Percentiles rank a stretch among this genome's conserved stretches.
Evolutionary conservation across 768 basidiomycete genomes (phyloP).

Genomic region (Strobilomyces confusus): DNA sequence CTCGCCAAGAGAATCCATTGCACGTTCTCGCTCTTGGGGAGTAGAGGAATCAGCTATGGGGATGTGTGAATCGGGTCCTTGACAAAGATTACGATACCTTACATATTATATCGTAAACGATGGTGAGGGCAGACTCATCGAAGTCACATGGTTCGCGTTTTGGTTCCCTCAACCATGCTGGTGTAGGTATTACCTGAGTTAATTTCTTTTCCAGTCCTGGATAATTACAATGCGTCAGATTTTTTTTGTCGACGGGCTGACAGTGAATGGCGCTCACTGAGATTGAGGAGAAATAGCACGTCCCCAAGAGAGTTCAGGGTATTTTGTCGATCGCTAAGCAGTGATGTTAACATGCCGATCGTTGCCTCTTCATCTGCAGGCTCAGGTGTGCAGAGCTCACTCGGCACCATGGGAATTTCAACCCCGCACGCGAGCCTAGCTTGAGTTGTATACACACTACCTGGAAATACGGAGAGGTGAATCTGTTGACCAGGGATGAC

Average conservation of each 20-base stretch:
- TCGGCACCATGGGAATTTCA: not conserved
- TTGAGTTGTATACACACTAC: not conserved
- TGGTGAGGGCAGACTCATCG: not conserved
- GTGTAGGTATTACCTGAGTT: not conserved
- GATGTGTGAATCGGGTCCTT: not conserved
- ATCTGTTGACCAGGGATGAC: conserved; percentile 5
- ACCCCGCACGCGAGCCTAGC: not conserved
- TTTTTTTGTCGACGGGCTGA: not conserved
- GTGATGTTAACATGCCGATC: not conserved
- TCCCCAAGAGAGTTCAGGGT: not conserved
- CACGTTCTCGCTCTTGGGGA: not conserved
- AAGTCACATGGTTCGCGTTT: not conserved
- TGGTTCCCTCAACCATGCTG: not conserved
- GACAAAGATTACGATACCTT: not conserved
- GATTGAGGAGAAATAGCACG: not conserved
- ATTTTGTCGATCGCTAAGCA: not conserved
- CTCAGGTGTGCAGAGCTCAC: not conserved
- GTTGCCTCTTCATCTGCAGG: not conserved
- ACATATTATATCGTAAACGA: not conserved
- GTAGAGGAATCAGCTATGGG: not conserved
- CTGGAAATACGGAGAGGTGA: not conserved
- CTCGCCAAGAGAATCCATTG: not conserved
- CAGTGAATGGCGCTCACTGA: not conserved
- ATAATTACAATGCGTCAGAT: not conserved
- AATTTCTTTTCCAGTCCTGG: not conserved